Base-by-base conservation (phyloP, 306 rosid species). In the Citrullus colocynthis region DNA sequence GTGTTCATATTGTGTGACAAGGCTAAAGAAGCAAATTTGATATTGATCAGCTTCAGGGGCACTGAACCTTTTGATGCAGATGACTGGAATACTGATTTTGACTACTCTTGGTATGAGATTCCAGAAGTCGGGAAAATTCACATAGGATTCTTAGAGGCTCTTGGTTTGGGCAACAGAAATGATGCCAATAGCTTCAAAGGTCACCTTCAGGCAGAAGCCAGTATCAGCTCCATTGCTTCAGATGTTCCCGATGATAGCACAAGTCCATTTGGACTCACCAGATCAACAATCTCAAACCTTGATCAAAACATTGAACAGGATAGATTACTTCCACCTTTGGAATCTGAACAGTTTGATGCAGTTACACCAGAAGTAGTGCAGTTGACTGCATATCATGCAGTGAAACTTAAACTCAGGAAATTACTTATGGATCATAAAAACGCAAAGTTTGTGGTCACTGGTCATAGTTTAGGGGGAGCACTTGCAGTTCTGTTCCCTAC, bases 381-480 rank as follows among this genome's bases (percentile, higher is more conserved):
- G 79, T 86, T 42, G 84, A 76, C 87, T 20, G 97, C 97, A 41
- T 90, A 93, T 80, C 77, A 82, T 63, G 56, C 58, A 20, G 87
- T 90, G 6, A 88, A 85, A 79, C 78, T 74, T 61, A 84, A 82
- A 78, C 93, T 93, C 44, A 75, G 58, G 66, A 85, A 85, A 82
- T 83, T 93, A 54, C 82, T 89, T 13, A 39, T 81, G 84, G 91
- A 90, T 81, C 96, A 93, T 79, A 80, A 83, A 86, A 84, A 88
- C 65, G 91, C 96, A 41, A 89, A 89, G 37, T 87, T 93, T 64
- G 39, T 90, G 18, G 89, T 93, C 74, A 89, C 97, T 2, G 96
- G 96, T 21, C 97, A 90, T 85, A 90, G 96, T 75, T 81, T 90
- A 75, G 97, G 97, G 14, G 93, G 93, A 21, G 96, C 97, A 11